Evolutionary conservation across 352 stramenopile genomes (phyloP), one percentile per base, ranked within the genome.

Genomic region (Phytophthora hibernalis): DNA sequence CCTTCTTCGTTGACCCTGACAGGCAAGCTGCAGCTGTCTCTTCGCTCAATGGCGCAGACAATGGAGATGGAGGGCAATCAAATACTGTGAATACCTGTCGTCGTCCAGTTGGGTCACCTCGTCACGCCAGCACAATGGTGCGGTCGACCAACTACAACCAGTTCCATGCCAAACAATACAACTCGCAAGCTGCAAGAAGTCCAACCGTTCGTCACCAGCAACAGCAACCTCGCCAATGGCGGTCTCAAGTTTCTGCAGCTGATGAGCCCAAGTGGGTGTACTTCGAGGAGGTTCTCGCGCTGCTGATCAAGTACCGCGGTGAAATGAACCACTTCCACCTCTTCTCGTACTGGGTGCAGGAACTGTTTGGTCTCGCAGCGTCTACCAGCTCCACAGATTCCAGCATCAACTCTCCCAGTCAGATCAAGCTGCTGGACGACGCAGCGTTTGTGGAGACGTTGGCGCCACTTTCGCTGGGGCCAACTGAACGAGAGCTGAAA

Each of bases 291-390:
- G 56, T 91, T 22, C 57, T 91, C 5, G 74, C 79, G 13, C 21
- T 93, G 48, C 43, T 93, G 57, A 73, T 80, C 15, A 85, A 83
- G 38, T 93, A 91, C 51, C 73, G 72, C 5, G 61, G 68, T 21
- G 74, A 87, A 45, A 90, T 90, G 80, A 79, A 72, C 51, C 78
- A 86, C 52, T 93, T 93, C 56, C 80, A 93, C 37, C 59, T 78
- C 20, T 87, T 89, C 45, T 66, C 76, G 8, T 73, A 76, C 28
- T 90, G 85, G 81, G 65, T 76, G 3, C 63, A 74, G 18, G 85
- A 91, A 45, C 68, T 88, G 2, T 91, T 90, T 45, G 47, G 67
- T 13, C 60, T 77, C 10, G 70, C 81, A 21, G 59, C 54, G 11
- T 38, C 50, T 16, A 30, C 18, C 37, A 63, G 44, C 11, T 54